phyloP scores from a whole-genome alignment of 441 rosid species.

The Rhodomyrtus psidioides region DNA sequence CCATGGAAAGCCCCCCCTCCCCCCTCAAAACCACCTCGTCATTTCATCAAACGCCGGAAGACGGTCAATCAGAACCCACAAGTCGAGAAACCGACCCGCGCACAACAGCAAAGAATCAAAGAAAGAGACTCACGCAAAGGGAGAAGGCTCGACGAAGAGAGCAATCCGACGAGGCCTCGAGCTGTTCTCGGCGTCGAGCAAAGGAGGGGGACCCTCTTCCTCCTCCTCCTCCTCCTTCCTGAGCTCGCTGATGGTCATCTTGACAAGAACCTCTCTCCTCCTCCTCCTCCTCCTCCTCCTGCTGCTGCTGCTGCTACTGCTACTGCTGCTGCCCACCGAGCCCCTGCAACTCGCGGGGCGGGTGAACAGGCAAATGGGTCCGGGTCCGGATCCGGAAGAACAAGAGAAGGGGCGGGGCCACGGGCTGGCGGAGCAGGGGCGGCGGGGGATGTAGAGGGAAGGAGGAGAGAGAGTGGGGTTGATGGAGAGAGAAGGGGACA shows the following conservation, averaged over 20 bases:
- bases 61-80: neutral
- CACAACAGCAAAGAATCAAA: neutral
- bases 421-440: neutral
- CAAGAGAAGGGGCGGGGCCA: constrained; percentile 11
- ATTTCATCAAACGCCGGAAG: constrained; percentile 10
- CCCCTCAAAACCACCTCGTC: neutral
- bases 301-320: neutral
- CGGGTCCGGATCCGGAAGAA: constrained; percentile 21
- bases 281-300: neutral
- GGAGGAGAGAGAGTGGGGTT: constrained; percentile 29
- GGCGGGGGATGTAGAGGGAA: constrained; percentile 7
- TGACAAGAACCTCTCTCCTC: neutral
- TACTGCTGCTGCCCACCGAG: neutral
- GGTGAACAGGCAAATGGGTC: constrained; percentile 30
- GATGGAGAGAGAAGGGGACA: constrained; percentile 41
- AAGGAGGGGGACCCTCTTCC: constrained; percentile 24
- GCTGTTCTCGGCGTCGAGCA: constrained; percentile 44
- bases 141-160: constrained; percentile 96
- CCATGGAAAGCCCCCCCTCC: neutral
- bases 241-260: constrained; percentile 51
- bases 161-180: constrained; percentile 80
- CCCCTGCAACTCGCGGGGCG: neutral
- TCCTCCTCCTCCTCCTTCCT: constrained; percentile 17
- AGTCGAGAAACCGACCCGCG: neutral
- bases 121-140: constrained; percentile 66